Base-by-base conservation (phyloP, 2,329 filamentous ascomycete species). In the Pseudocercospora fijiensis region DNA sequence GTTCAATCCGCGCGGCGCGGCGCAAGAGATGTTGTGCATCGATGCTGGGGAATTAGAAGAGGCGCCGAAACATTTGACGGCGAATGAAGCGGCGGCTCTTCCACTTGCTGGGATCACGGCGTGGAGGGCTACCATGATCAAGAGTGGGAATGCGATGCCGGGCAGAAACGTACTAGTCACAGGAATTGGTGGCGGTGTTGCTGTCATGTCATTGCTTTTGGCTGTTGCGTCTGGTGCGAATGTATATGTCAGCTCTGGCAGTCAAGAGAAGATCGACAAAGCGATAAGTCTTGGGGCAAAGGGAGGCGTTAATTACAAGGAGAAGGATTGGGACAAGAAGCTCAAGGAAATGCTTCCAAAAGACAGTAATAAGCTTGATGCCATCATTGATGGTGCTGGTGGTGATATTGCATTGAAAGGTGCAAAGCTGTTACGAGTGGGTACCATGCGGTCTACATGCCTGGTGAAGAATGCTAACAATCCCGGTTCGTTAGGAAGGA, bases 161-260 rank as follows among this genome's bases (percentile, higher is more conserved):
- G 91, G 91, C 2, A 80, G 85, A 65, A 96, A 96, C 73, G 82
- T 98, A 3, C 80, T 98, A 30, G 79, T 98, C 47, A 97, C 94
- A 4, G 94, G 94, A 0, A 96, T 98, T 76, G 94, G 94, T 0
- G 94, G 94, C 37, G 94, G 94, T 49, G 94, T 97, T 0, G 94
- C 94, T 33, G 80, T 97, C 61, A 88, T 91, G 81, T 89, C 85
- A 5, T 80, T 97, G 70, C 84, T 91, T 76, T 96, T 96, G 78
- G 92, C 86, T 10, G 86, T 88, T 11, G 91, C 86, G 9, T 79
- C 86, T 68, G 90, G 92, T 41, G 86, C 88, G 71, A 86, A 88
- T 75, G 89, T 94, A n/a, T 96, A 84, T 74, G 92, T 96, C 61
- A 94, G 89, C 1, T 91, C 88, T 61, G 88, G 90, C 8, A 88